Base-by-base conservation (phyloP, 2,329 filamentous ascomycete genomes). In the Claviceps paspali region DNA sequence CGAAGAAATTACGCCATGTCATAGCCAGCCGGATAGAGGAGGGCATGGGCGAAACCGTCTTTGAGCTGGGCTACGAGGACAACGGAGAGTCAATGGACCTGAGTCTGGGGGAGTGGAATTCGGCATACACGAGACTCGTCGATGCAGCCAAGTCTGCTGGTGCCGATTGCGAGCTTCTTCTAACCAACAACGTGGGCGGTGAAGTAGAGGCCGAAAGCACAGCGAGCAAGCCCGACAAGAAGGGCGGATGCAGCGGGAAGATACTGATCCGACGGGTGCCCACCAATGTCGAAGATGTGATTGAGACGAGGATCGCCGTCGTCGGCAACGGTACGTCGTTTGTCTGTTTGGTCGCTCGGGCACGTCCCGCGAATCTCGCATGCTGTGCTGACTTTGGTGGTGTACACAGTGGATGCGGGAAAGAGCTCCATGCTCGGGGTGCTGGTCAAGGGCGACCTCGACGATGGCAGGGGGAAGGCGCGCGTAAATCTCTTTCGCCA, bases 351-450 rank as follows among this genome's bases (percentile, higher is more conserved):
- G n/a, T n/a, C n/a, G n/a, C n/a, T n/a, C n/a, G 6, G 7, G 4
- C 15, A 7, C 6, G 6, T 9, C n/a, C 24, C 19, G 2, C 7
- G 3, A 1, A 3, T 7, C 5, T 12, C n/a, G n/a, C n/a, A n/a
- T n/a, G n/a, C 19, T n/a, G 15, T 7, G 14, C 23, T 31, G 22
- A 38, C 29, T 34, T 7, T n/a, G n/a, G n/a, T 9, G 1, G 11
- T 14, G 4, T 23, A 14, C 23, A 24, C 44, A 79, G 81, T 98
- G 38, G 91, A 98, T 56, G 91, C 91, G 8, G 91, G 91, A 0
- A 98, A 98, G 62, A 93, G 84, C 54, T 96, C 91, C 21, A 81
- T 96, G 73, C 66, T 98, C 2, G 91, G 91, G 30, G 91, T 98
- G 2, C 67, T 98, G 5, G 91, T 96, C 6, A 96, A 96, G 60